Conservation (phyloP, 768 basidiomycete genomes). For the Phylloporus sp. region DNA sequence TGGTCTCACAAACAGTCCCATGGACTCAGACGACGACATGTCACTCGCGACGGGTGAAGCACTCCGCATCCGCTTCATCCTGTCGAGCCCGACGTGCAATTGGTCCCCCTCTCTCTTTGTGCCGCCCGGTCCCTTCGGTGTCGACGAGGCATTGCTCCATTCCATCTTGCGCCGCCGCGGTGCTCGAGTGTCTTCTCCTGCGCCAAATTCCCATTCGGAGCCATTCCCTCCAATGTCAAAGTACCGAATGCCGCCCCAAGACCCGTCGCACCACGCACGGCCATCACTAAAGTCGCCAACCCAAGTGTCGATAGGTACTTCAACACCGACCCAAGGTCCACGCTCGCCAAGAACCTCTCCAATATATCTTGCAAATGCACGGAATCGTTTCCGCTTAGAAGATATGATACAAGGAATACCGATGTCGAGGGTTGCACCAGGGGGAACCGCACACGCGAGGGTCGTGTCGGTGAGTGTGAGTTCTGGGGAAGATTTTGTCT, state of each 20-base stretch:
- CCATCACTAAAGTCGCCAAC: slow-evolving; percentile 49
- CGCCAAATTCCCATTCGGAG: slow-evolving; percentile 63
- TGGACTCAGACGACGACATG: slow-evolving; percentile 55
- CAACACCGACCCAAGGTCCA: slow-evolving; percentile 90
- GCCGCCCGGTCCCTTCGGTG: slow-evolving; percentile 33
- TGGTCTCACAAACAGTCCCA: slow-evolving; percentile 79
- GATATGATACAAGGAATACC: slow-evolving; percentile 91
- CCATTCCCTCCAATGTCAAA: slow-evolving; percentile 67
- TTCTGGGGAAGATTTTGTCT: slow-evolving; percentile 14
- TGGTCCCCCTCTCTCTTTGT: slow-evolving; percentile 59
- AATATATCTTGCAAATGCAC: slow-evolving; percentile 84
- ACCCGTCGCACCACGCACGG: slow-evolving; percentile 86
- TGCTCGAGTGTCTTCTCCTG: slow-evolving; percentile 36
- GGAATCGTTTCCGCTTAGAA: slow-evolving; percentile 77
- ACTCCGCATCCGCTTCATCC: slow-evolving; percentile 59
- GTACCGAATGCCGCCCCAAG: slow-evolving; percentile 76
- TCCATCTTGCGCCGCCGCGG: slow-evolving; percentile 23
- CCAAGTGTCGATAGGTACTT: slow-evolving; percentile 68
- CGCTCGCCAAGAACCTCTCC: slow-evolving; percentile 78
- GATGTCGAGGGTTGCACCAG: slow-evolving; percentile 73
- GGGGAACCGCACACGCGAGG: slow-evolving; percentile 20
- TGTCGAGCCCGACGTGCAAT: slow-evolving; percentile 35
- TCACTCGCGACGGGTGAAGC: slow-evolving; percentile 64
- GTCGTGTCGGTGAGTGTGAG: slow-evolving; percentile 23
- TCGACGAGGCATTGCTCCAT: slow-evolving; percentile 30